phyloP scores from a whole-genome alignment of 2,329 filamentous ascomycete genomes.

The Colletotrichum lupini region DNA sequence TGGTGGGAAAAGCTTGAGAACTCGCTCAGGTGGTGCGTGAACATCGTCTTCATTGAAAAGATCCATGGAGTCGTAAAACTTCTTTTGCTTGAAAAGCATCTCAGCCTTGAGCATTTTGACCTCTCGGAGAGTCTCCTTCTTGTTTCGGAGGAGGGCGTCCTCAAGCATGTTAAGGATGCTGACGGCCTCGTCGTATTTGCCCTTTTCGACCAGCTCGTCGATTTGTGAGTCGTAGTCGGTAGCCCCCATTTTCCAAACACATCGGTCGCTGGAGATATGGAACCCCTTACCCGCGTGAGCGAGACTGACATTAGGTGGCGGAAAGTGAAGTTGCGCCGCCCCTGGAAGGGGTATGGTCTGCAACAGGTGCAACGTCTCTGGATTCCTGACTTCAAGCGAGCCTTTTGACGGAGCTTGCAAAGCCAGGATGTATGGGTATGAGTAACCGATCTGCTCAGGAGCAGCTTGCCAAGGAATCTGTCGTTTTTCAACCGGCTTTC shows the following conservation, averaged over 20 bases:
- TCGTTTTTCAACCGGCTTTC: constrained; percentile 82
- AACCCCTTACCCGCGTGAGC: constrained; percentile 97
- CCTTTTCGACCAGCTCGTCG: constrained; percentile 79
- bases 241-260: constrained; percentile 95
- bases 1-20: constrained; percentile 85
- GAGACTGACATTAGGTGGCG: constrained; percentile 91
- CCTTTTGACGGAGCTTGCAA: constrained; percentile 87
- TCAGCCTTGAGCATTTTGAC: constrained; percentile 95
- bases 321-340: constrained; percentile 88
- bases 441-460: constrained; percentile 93
- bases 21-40: constrained; percentile 87
- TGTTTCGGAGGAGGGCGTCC: constrained; percentile 88
- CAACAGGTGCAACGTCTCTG: constrained; percentile 88
- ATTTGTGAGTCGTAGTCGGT: constrained; percentile 93
- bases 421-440: constrained; percentile 93
- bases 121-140: constrained; percentile 81
- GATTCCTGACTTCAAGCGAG: constrained; percentile 89
- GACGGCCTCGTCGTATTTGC: constrained; percentile 88
- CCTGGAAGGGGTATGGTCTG: constrained; percentile 86
- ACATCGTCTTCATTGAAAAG: constrained; percentile 87
- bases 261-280: constrained; percentile 89
- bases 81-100: constrained; percentile 81
- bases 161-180: constrained; percentile 91
- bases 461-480: constrained; percentile 93
- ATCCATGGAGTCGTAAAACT: constrained; percentile 87